These are phyloP conservation scores for Amoebophrya sp. DNA, from an alignment of 169 alveolate species.

Conservation along the genomic window DNA sequence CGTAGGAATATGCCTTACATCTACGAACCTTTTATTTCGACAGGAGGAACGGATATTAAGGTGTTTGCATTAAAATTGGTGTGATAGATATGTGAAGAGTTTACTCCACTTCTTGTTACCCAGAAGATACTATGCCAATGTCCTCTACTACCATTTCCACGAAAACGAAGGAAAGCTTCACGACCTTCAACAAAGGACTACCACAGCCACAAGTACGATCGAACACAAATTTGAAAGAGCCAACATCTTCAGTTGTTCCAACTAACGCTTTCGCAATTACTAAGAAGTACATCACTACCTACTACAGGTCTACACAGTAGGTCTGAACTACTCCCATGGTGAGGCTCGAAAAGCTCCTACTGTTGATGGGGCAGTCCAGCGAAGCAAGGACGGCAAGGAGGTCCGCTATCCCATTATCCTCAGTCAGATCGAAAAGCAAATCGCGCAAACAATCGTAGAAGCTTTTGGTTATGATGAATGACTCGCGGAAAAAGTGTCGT, in stretches of 20 bases:
- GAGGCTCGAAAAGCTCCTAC: conserved; percentile 95
- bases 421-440: conserved; percentile 83
- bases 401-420: conserved; percentile 90
- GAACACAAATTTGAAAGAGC: too few relatives aligned
- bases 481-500: too few relatives aligned
- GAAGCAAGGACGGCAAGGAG: conserved; percentile 76
- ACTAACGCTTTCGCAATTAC: too few relatives aligned
- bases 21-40: conserved; percentile 86
- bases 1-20: conserved; percentile 81
- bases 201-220: too few relatives aligned
- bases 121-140: too few relatives aligned
- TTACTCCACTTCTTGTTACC: too few relatives aligned
- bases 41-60: conserved; percentile 95
- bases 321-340: conserved; percentile 94
- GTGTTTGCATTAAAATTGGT: too few relatives aligned
- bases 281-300: neutral
- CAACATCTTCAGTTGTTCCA: too few relatives aligned
- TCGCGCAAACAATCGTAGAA: conserved; percentile 83
- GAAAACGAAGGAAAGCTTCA: too few relatives aligned
- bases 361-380: conserved; percentile 75
- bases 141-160: too few relatives aligned
- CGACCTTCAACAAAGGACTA: too few relatives aligned
- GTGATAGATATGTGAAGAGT: too few relatives aligned
- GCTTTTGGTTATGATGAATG: conserved; percentile 87
- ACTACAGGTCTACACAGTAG: conserved; percentile 78